Base-by-base conservation (phyloP, 78 protist species). In the Chrysochromulina parva region DNA sequence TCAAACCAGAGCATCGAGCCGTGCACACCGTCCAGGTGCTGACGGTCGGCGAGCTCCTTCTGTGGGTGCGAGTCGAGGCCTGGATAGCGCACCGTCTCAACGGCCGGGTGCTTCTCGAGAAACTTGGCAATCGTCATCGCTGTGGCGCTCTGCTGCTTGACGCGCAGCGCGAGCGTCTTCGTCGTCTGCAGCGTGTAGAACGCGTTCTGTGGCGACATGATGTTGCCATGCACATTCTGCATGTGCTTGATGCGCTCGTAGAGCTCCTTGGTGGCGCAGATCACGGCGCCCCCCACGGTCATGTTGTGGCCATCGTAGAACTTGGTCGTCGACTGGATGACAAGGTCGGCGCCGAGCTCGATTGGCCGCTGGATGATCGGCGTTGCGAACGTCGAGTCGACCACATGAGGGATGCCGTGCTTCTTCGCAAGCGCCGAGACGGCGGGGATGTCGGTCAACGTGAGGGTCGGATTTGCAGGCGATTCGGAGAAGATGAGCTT, bases 361-460 rank as follows among this genome's bases (percentile, higher is more conserved):
- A 94, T 16, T 24, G 97, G 96, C 11, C 90, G 4, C 47, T 14
- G 13, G 58, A 91, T 89, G 91, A 91, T 62, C 2, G 94, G 94
- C 4, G 95, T 62, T n/a, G 93, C 94, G 90, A 96, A 96, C 26
- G 97, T 96, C 22, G 92, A 85, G 90, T 96, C 97, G 66, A 67
- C 53, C n/a, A 88, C 92, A 16, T 86, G 78, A 0, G 89, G 11
- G 55, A 91, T 52, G 58, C 82, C 84, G 4, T 89, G 28, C n/a
- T 60, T 69, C 73, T 85, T 88, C 6, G 90, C 94, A 2, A 96
- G 90, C 54, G 60, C 87, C 16, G 89, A 78, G 66, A 94, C 85
- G 58, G 93, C 96, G 20, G 53, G 24, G 66, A 96, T 28, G 88
- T 96, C 97, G 20, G 93, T 89, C 22, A 94, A 89, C 3, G 88